Percentiles rank a stretch among this genome's conserved stretches.
Evolutionary conservation across 2,329 filamentous ascomycete species (phyloP).

Genomic region (Penicillium sp.): DNA sequence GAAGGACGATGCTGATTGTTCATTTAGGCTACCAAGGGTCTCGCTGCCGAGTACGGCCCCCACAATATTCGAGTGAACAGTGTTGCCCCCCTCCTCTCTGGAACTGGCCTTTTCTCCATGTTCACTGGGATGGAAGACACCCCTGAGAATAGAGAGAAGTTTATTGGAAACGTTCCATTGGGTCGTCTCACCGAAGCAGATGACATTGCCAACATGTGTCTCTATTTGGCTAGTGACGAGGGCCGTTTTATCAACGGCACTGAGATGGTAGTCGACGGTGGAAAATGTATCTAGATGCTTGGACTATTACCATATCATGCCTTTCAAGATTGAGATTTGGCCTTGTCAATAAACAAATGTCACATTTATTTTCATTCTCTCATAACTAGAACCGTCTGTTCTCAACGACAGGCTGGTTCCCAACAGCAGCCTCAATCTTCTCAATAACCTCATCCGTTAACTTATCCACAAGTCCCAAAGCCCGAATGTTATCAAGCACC

Average conservation of each 20-base stretch:
- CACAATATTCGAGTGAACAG: constrained; percentile 73
- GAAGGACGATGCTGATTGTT: neutral
- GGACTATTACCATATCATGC: neutral
- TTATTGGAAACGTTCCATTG: constrained; percentile 47
- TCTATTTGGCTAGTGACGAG: constrained; percentile 72
- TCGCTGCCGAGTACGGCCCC: constrained; percentile 73
- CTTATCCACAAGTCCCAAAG: constrained; percentile 47
- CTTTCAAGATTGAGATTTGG: neutral
- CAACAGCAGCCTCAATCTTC: constrained; percentile 46
- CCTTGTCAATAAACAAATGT: neutral
- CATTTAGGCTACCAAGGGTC: constrained; percentile 61
- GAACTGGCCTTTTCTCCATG: constrained; percentile 62
- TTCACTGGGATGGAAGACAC: constrained; percentile 47
- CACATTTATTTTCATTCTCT: neutral
- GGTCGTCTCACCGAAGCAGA: constrained; percentile 47
- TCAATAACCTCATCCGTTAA: constrained; percentile 48
- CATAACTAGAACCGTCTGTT: constrained; percentile 16
- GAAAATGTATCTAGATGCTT: constrained; percentile 41
- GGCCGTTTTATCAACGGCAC: constrained; percentile 71
- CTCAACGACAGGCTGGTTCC: constrained; percentile 21
- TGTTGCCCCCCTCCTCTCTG: constrained; percentile 68
- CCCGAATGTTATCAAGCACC: constrained; percentile 44
- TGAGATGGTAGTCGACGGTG: constrained; percentile 67
- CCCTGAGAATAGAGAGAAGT: constrained; percentile 47
- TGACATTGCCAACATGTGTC: constrained; percentile 71